phyloP scores from a whole-genome alignment of 495 filamentous ascomycete species.

The Penicillium daleae region DNA sequence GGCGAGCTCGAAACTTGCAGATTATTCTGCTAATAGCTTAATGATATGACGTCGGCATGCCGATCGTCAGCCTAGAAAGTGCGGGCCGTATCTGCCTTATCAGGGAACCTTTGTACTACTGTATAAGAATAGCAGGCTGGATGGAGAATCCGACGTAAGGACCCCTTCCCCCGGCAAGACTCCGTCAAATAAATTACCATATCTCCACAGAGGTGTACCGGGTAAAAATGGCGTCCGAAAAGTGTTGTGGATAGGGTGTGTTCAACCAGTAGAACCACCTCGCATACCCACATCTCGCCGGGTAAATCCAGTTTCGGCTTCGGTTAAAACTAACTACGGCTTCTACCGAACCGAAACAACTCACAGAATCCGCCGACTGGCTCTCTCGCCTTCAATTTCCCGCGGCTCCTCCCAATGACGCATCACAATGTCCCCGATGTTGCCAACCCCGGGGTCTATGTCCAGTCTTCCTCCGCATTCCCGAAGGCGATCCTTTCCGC shows the following conservation, averaged over 20 bases:
- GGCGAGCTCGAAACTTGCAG: too few species aligned
- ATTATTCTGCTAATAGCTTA: not conserved
- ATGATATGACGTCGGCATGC: constrained; percentile 35
- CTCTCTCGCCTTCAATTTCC: not conserved
- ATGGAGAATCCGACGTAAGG: not conserved
- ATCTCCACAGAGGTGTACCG: not conserved
- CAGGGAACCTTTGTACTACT: not conserved
- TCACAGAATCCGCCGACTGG: constrained; percentile 24
- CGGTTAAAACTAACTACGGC: constrained; percentile 20
- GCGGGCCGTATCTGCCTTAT: not conserved
- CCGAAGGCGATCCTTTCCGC: constrained; percentile 27
- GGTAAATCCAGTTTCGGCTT: constrained; percentile 8
- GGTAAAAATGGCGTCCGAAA: not conserved
- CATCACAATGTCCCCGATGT: constrained; percentile 15
- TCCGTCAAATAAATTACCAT: not conserved
- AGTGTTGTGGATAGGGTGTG: not conserved
- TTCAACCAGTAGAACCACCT: not conserved
- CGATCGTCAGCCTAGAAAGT: constrained; percentile 16
- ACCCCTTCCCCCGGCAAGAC: not conserved
- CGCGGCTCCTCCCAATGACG: constrained; percentile 26
- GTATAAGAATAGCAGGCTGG: not conserved
- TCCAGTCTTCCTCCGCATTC: constrained; percentile 30
- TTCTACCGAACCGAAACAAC: constrained; percentile 6
- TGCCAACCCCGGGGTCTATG: constrained; percentile 16
- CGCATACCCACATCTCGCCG: not conserved